phyloP scores from a whole-genome alignment of 2,329 filamentous ascomycete genomes.

The Penicillium concentricum region DNA sequence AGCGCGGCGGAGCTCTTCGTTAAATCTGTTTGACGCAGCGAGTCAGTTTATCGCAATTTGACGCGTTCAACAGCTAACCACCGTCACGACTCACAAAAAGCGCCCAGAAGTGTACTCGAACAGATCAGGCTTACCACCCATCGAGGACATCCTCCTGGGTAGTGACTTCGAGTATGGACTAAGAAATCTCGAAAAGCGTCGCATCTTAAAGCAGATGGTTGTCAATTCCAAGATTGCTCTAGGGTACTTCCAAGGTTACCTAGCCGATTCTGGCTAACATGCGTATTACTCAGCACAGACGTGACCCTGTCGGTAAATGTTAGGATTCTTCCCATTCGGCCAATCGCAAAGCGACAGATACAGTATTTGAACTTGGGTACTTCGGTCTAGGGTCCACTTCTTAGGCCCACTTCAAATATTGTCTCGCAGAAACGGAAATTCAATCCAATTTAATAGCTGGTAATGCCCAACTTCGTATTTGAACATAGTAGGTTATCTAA shows the following conservation, averaged over 20 bases:
- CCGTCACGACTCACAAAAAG: constrained; percentile 4
- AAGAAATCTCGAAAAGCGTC: background rate
- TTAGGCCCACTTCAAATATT: no score
- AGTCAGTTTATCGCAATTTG: background rate
- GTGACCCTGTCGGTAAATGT: no score
- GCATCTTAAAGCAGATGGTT: constrained; percentile 1
- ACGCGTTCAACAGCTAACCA: background rate
- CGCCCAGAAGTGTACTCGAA: constrained; percentile 8
- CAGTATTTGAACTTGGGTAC: no score
- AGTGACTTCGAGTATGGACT: background rate
- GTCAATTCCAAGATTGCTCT: background rate
- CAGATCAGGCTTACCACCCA: background rate
- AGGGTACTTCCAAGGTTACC: background rate
- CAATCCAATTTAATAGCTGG: no score
- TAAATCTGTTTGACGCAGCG: constrained; percentile 6
- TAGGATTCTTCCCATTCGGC: no score
- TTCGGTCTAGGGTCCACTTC: no score
- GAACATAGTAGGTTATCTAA: no score
- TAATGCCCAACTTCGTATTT: no score
- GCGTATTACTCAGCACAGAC: background rate
- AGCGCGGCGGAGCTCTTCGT: constrained; percentile 10
- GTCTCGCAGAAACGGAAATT: no score
- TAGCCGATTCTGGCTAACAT: background rate
- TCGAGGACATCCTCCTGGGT: background rate
- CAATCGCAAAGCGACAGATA: no score